These are phyloP conservation scores for Aspergillus hancockii DNA, from an alignment of 495 filamentous ascomycete genomes.

Conservation along the genomic window DNA sequence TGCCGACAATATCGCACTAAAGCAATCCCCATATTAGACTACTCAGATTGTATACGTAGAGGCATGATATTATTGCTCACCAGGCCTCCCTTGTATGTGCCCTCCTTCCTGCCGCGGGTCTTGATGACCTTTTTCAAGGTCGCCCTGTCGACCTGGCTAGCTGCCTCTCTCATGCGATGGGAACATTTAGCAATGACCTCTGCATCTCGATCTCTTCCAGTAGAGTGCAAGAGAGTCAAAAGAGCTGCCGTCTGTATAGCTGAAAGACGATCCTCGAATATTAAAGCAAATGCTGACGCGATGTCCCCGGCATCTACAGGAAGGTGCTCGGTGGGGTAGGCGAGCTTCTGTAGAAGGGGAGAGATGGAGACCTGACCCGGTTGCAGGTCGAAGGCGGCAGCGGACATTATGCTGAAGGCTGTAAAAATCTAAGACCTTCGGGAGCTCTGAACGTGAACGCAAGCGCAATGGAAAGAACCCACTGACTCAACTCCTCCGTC, in stretches of 20 bases:
- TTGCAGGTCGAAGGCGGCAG: slow-evolving; percentile 24
- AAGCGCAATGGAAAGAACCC: neutral
- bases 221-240: slow-evolving; percentile 86
- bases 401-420: slow-evolving; percentile 21
- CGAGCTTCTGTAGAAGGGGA: slow-evolving; percentile 75
- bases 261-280: slow-evolving; percentile 83
- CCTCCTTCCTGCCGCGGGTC: slow-evolving; percentile 57
- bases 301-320: slow-evolving; percentile 76
- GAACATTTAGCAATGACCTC: slow-evolving; percentile 81
- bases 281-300: slow-evolving; percentile 79
- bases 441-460: neutral
- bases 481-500: neutral
- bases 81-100: slow-evolving; percentile 69
- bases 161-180: slow-evolving; percentile 66
- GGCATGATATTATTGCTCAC: slow-evolving; percentile 40
- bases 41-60: neutral
- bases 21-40: slow-evolving; percentile 11
- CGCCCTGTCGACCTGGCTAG: slow-evolving; percentile 62
- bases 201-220: slow-evolving; percentile 71
- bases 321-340: slow-evolving; percentile 60
- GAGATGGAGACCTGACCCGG: slow-evolving; percentile 67
- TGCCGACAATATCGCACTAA: slow-evolving; percentile 96
- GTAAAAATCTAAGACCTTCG: neutral
- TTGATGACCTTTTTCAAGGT: slow-evolving; percentile 60
- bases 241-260: slow-evolving; percentile 81